Evolutionary conservation across 208 protist genomes (phyloP).

Genomic region (Tritrichomonas foetus): DNA sequence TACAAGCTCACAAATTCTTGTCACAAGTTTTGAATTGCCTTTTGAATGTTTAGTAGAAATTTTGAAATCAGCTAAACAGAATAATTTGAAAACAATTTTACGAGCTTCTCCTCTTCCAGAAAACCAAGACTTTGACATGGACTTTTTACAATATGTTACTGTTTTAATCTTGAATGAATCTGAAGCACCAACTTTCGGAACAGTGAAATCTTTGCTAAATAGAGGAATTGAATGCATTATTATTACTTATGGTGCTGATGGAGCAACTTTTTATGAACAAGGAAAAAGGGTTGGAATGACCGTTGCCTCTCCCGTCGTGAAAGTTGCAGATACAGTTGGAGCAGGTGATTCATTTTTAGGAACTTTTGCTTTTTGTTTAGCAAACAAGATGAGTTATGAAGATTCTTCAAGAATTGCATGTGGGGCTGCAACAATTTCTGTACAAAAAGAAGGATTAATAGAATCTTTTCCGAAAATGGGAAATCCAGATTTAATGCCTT

Average conservation of each 20-base stretch:
- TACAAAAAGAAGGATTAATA: neutral
- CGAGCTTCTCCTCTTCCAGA: neutral
- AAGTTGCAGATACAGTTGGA: neutral
- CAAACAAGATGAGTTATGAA: neutral
- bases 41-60: neutral
- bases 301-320: neutral
- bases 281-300: neutral
- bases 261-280: neutral
- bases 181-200: neutral
- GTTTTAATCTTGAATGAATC: neutral
- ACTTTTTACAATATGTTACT: neutral
- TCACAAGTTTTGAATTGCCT: conserved; percentile 16
- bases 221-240: neutral
- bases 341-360: conserved; percentile 14
- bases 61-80: neutral
- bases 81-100: neutral
- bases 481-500: neutral
- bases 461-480: neutral
- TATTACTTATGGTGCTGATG: neutral
- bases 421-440: neutral
- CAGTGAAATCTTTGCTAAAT: neutral
- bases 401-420: neutral
- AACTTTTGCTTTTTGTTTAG: neutral
- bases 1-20: neutral
- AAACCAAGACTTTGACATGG: neutral